A percentile compares a stretch with the other conserved stretches of the same genome.
phyloP scores from a whole-genome alignment of 179 eudicot species.

The Beta corolliflora region DNA sequence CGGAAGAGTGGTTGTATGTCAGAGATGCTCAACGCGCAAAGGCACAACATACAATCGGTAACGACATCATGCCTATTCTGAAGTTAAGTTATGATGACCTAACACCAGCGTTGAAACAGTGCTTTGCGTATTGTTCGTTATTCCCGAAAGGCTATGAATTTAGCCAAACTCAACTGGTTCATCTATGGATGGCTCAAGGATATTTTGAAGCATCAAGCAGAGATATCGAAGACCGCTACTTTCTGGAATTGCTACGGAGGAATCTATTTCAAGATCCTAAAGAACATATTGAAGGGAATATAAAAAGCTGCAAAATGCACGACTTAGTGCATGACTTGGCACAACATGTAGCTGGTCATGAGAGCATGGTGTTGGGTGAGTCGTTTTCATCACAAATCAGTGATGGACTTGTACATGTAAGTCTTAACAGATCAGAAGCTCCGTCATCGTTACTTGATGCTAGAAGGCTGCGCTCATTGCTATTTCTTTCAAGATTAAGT shows the following conservation, averaged over 20 bases:
- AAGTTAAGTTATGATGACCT: conserved; percentile 40
- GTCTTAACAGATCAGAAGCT: too few species aligned
- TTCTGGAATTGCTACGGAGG: conserved; percentile 18
- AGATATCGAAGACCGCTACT: conserved; percentile 29
- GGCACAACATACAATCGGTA: not conserved
- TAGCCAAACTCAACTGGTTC: conserved; percentile 1
- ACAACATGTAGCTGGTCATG: not conserved
- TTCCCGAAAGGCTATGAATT: conserved; percentile 23
- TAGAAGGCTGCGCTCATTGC: too few species aligned
- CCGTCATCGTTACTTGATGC: too few species aligned
- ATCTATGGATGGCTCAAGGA: conserved; percentile 43
- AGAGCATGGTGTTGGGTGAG: not conserved
- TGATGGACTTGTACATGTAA: not conserved
- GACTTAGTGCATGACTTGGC: conserved; percentile 35
- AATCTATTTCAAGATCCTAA: conserved; percentile 23
- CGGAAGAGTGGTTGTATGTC: conserved; percentile 18
- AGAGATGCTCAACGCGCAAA: conserved; percentile 1
- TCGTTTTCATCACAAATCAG: not conserved
- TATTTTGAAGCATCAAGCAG: conserved; percentile 12
- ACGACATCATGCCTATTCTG: conserved; percentile 4
- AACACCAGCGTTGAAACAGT: conserved; percentile 25
- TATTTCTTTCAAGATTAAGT: too few species aligned
- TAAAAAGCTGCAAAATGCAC: conserved; percentile 12
- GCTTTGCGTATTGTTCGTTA: conserved; percentile 43
- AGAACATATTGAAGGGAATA: too few species aligned